phyloP scores from a whole-genome alignment of 768 basidiomycete genomes.

The Amanita fuliginea region DNA sequence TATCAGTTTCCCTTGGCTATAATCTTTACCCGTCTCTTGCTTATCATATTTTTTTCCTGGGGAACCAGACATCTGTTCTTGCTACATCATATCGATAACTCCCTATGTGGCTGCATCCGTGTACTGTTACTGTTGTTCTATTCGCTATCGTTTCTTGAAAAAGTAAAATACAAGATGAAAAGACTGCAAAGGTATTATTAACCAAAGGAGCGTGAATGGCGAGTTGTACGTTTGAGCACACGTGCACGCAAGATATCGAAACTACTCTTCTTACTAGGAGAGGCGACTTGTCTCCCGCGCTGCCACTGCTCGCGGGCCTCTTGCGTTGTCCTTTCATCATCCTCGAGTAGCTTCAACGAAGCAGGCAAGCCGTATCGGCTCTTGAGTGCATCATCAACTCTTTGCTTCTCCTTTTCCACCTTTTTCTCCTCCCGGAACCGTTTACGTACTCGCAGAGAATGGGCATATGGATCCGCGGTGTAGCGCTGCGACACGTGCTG shows the following conservation, averaged over 20 bases:
- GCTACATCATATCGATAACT: slow-evolving; percentile 1
- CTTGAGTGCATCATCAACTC: slow-evolving; percentile 61
- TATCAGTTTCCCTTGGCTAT: neutral
- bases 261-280: neutral
- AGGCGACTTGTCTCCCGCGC: neutral
- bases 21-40: slow-evolving; percentile 5
- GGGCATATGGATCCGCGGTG: slow-evolving; percentile 78
- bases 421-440: slow-evolving; percentile 85
- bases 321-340: slow-evolving; percentile 45
- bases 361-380: slow-evolving; percentile 70
- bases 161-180: slow-evolving; percentile 1
- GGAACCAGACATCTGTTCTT: slow-evolving; percentile 6
- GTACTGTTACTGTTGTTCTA: slow-evolving; percentile 9
- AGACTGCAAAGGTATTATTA: slow-evolving; percentile 1
- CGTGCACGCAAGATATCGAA: slow-evolving; percentile 32
- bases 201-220: slow-evolving; percentile 12
- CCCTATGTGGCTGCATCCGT: slow-evolving; percentile 1
- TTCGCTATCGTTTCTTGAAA: slow-evolving; percentile 3
- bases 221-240: slow-evolving; percentile 46
- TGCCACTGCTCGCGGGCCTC: slow-evolving; percentile 59
- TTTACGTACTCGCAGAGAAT: slow-evolving; percentile 66
- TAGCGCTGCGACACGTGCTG: slow-evolving; percentile 67
- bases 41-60: slow-evolving; percentile 5
- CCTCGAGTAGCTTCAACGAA: slow-evolving; percentile 51
- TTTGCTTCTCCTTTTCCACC: slow-evolving; percentile 54